Evolutionary conservation across 805 yeast genomes (phyloP), one percentile per base, ranked within the genome.

Genomic region (Tetrapisispora fleetii): DNA sequence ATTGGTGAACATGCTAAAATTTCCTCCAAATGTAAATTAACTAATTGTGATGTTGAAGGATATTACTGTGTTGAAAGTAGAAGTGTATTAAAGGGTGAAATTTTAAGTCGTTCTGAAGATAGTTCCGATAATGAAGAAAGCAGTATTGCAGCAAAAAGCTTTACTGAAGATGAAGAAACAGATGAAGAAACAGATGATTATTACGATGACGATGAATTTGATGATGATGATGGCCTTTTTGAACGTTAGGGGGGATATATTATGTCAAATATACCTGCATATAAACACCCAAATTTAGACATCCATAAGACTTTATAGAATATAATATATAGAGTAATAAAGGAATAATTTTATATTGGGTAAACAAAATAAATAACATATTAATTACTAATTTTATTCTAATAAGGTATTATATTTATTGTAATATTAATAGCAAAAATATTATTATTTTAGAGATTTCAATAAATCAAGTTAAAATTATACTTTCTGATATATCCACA

Each of bases 1-100:
- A 72, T 93, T 46, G 99, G 98, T 16, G 69, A 72, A 39, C 69
- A 71, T 43, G 90, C 83, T 1, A 68, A 67, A n/a, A 74, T 93
- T 28, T 81, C 79, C 32, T 60, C 73, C 48, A 86, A 83, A 64
- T 72, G 79, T 40, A 80, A 76, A 60, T 75, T 93, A 53, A 78
- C 81, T 14, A 83, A 83, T 56, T 91, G 96, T 72, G 82, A 85
- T 53, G 83, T 93, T 24, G 98, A 90, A 65, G 86, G 95, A 10
- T 72, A 80, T 1, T 87, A 81, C 62, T 72, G 71, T 18, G 90
- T 93, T 21, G 72, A 77, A 2, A 70, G 77, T 56, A 80, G 81
- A 46, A 60, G 70, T 14, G 60, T 55, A 19, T 51, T 76, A 27
- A 81, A 81, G 65, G 83, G 83, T 52, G 86, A 81, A 56, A 78